Evolutionary conservation across 2,329 filamentous ascomycete genomes (phyloP).

Genomic region (Rutstroemia sydowiana): DNA sequence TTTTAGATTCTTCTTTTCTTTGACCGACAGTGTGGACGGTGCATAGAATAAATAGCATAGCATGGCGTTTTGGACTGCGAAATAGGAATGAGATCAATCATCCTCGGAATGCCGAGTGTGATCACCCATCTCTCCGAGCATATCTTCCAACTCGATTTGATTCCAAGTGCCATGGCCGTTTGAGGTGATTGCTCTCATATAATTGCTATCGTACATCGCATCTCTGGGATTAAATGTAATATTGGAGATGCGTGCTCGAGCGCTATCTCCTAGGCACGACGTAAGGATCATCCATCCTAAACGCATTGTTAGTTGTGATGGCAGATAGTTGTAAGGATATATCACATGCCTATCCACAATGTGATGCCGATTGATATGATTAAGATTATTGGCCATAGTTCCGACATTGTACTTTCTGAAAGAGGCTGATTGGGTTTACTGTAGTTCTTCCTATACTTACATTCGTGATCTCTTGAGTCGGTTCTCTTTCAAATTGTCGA

Average conservation of each 20-base stretch:
- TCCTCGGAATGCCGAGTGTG: slow-evolving; percentile 14
- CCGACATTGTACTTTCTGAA: background rate
- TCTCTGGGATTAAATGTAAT: slow-evolving; percentile 23
- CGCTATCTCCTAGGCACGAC: slow-evolving; percentile 29
- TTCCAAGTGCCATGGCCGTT: slow-evolving; percentile 30
- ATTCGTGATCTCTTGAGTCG: no score
- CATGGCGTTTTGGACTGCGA: slow-evolving; percentile 6
- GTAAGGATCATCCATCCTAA: slow-evolving; percentile 30
- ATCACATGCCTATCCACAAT: slow-evolving; percentile 26
- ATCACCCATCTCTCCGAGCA: slow-evolving; percentile 30
- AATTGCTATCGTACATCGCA: slow-evolving; percentile 28
- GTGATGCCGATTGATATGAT: slow-evolving; percentile 9
- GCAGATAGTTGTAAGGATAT: background rate
- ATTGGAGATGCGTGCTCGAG: slow-evolving; percentile 22
- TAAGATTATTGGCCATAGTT: slow-evolving; percentile 15
- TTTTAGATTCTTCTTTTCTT: no score
- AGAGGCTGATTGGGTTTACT: background rate
- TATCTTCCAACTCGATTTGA: slow-evolving; percentile 30
- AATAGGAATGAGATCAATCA: background rate
- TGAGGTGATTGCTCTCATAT: slow-evolving; percentile 27
- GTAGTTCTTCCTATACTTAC: no score
- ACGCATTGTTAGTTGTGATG: background rate
- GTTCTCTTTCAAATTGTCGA: no score
- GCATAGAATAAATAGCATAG: background rate
- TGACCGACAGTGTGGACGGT: no score